phyloP scores from a whole-genome alignment of 148 eudicot species.

The Amaranthus cruentus region DNA sequence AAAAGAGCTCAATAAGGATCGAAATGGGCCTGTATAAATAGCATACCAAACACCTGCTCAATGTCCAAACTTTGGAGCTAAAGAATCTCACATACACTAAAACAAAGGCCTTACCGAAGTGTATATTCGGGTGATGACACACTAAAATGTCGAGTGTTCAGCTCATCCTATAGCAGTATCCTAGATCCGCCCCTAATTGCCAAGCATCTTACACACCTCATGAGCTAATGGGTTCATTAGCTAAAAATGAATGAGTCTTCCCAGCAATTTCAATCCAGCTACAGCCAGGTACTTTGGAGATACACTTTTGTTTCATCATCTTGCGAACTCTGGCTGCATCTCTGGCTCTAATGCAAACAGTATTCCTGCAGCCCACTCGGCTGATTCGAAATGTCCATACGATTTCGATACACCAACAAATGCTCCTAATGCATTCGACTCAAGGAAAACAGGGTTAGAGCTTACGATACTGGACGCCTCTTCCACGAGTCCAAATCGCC shows the following conservation, averaged over 20 bases:
- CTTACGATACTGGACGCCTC: constrained; percentile 48
- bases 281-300: constrained; percentile 49
- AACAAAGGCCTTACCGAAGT: too few relatives aligned
- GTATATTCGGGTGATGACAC: too few relatives aligned
- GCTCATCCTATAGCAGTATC: too few relatives aligned
- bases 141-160: too few relatives aligned
- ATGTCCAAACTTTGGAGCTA: too few relatives aligned
- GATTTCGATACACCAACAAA: constrained; percentile 56
- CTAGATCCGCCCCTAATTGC: neutral
- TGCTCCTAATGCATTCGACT: constrained; percentile 45
- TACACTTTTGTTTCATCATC: constrained; percentile 29
- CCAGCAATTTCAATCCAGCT: constrained; percentile 53
- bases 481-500: constrained; percentile 46
- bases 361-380: constrained; percentile 52
- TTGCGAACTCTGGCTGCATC: constrained; percentile 51
- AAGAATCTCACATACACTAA: too few relatives aligned
- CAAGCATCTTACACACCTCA: constrained; percentile 23
- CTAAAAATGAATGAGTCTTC: constrained; percentile 27
- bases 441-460: constrained; percentile 31
- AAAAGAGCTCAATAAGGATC: too few relatives aligned
- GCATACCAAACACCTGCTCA: too few relatives aligned
- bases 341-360: constrained; percentile 38
- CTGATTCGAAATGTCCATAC: constrained; percentile 45
- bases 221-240: constrained; percentile 22
- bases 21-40: too few relatives aligned